These are phyloP conservation scores for Elsinoe perseae DNA, from an alignment of 2,329 filamentous ascomycete genomes.

Conservation along the genomic window DNA sequence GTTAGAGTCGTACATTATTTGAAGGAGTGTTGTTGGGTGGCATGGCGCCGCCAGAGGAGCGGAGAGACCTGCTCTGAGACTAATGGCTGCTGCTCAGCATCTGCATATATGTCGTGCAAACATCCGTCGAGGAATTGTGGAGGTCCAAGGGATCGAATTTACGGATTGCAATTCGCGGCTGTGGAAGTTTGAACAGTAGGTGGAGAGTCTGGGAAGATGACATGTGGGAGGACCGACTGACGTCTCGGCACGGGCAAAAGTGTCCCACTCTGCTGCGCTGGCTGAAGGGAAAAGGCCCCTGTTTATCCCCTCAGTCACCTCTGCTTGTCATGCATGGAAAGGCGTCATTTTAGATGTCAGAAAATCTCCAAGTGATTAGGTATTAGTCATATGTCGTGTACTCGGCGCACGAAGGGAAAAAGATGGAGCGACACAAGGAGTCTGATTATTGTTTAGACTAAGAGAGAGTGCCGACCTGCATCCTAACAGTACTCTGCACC, in stretches of 20 bases:
- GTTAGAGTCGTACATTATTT: background rate
- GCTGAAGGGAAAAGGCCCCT: background rate
- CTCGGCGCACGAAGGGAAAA: background rate
- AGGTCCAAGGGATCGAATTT: background rate
- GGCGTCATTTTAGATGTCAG: background rate
- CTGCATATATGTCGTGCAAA: background rate
- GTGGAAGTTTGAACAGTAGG: background rate
- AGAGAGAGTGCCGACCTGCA: slow-evolving; percentile 8
- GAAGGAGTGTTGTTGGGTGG: slow-evolving; percentile 17
- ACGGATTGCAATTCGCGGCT: background rate
- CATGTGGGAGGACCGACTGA: background rate
- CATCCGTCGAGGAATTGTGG: background rate
- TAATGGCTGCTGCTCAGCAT: background rate
- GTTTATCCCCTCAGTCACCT: background rate
- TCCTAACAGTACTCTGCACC: slow-evolving; percentile 3
- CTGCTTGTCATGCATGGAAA: background rate
- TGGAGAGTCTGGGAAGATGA: background rate
- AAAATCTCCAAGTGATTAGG: background rate
- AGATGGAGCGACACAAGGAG: slow-evolving; percentile 7
- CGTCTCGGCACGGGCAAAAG: background rate
- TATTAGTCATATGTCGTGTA: background rate
- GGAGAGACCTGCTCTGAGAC: slow-evolving; percentile 1
- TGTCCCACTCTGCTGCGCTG: slow-evolving; percentile 1
- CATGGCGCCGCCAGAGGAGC: slow-evolving; percentile 11
- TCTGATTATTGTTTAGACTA: slow-evolving; percentile 14